phyloP scores from a whole-genome alignment of 495 filamentous ascomycete species.

The Geopyxis carbonaria region DNA sequence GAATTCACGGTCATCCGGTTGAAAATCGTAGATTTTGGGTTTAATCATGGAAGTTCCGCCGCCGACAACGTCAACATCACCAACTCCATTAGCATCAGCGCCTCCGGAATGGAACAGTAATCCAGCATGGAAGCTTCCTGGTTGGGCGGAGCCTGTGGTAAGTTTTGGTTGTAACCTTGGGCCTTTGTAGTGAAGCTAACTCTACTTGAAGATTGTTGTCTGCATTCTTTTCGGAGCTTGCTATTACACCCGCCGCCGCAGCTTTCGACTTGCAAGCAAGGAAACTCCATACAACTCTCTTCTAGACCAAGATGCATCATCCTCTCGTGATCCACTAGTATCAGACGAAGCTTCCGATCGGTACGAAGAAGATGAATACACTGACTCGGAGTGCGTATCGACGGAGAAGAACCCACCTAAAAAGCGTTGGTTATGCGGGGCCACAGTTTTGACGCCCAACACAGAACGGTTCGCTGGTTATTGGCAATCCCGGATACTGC shows the following conservation, averaged over 20 bases:
- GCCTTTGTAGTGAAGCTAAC: background rate
- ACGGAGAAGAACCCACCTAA: slow-evolving; percentile 32
- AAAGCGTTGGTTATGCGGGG: slow-evolving; percentile 31
- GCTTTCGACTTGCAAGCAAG: slow-evolving; percentile 31
- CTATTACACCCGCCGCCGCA: slow-evolving; percentile 36
- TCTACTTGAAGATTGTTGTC: slow-evolving; percentile 34
- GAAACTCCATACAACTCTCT: slow-evolving; percentile 25
- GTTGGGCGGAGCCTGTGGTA: slow-evolving; percentile 45
- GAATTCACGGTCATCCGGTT: too few relatives aligned
- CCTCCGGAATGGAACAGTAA: slow-evolving; percentile 27
- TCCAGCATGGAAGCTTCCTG: slow-evolving; percentile 34
- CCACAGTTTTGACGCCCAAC: slow-evolving; percentile 37
- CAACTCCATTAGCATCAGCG: slow-evolving; percentile 12
- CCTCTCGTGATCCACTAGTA: slow-evolving; percentile 17
- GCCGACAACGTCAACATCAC: background rate
- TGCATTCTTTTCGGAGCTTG: slow-evolving; percentile 42
- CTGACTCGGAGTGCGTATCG: slow-evolving; percentile 15
- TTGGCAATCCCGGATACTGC: slow-evolving; percentile 43
- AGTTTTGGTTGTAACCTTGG: slow-evolving; percentile 11
- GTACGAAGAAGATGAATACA: slow-evolving; percentile 18
- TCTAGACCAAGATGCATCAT: slow-evolving; percentile 23
- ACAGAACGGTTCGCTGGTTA: slow-evolving; percentile 39
- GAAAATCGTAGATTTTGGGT: too few relatives aligned
- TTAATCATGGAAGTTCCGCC: background rate
- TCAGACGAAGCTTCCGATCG: background rate